A percentile compares a stretch with the other conserved stretches of the same genome.
These are phyloP conservation scores for Xylaria arbuscula DNA, from an alignment of 2,329 filamentous ascomycete species.

Conservation along the genomic window DNA sequence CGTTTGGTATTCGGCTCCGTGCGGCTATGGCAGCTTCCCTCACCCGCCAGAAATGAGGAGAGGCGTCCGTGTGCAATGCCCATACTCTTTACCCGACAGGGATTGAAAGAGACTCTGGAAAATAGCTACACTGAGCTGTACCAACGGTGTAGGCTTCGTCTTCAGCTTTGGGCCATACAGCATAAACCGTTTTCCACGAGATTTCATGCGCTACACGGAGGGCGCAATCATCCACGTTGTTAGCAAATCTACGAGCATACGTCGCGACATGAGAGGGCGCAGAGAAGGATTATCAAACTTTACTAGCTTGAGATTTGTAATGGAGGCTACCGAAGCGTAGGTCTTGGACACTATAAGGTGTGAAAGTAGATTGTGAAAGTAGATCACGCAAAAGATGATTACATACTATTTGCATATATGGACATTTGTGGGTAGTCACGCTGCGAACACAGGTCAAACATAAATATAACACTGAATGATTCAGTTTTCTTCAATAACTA, in stretches of 20 bases:
- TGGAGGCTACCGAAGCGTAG: no score
- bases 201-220: not conserved
- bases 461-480: constrained; percentile 4
- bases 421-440: not conserved
- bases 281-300: no score
- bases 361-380: not conserved
- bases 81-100: not conserved
- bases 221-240: not conserved
- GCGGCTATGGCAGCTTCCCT: no score
- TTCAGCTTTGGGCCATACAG: not conserved
- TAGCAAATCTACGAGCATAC: not conserved
- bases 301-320: not conserved
- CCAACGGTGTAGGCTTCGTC: not conserved
- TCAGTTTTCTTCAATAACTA: constrained; percentile 17
- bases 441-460: not conserved
- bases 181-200: not conserved
- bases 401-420: not conserved
- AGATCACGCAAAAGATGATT: not conserved
- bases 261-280: not conserved
- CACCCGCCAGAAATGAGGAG: no score
- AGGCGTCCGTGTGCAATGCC: no score
- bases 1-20: no score
- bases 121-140: not conserved
- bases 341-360: not conserved
- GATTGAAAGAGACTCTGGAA: not conserved